These are phyloP conservation scores for Cyclaneusma minus DNA, from an alignment of 2,329 filamentous ascomycete species.

Conservation along the genomic window DNA sequence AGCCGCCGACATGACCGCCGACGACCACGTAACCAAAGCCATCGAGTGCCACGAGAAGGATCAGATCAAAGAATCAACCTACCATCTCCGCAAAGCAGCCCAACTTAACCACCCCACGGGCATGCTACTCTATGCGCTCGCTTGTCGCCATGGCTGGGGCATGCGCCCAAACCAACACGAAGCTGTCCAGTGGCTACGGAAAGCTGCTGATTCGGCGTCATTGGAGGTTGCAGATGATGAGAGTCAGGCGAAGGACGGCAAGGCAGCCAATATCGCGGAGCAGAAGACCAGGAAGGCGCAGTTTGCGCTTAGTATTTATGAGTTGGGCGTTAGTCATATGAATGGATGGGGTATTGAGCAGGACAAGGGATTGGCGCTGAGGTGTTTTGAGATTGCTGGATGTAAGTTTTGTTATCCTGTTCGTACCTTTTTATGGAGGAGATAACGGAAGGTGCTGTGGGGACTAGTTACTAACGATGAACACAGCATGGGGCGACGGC, in stretches of 20 bases:
- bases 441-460: background rate
- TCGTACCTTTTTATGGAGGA: background rate
- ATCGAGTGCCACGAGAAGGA: slow-evolving; percentile 83
- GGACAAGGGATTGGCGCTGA: slow-evolving; percentile 72
- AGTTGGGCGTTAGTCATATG: slow-evolving; percentile 91
- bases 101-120: slow-evolving; percentile 75
- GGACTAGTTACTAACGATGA: slow-evolving; percentile 13
- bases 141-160: slow-evolving; percentile 93
- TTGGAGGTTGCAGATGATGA: slow-evolving; percentile 75
- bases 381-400: slow-evolving; percentile 93
- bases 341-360: slow-evolving; percentile 96
- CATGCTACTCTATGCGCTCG: slow-evolving; percentile 91
- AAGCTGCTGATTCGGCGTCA: slow-evolving; percentile 72
- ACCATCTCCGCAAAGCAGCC: slow-evolving; percentile 83
- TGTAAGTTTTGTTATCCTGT: slow-evolving; percentile 32
- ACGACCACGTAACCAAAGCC: slow-evolving; percentile 81
- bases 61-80: slow-evolving; percentile 83
- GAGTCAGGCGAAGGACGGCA: slow-evolving; percentile 44
- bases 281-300: slow-evolving; percentile 78
- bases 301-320: slow-evolving; percentile 90
- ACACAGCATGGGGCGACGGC: slow-evolving; percentile 72
- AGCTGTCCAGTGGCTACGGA: slow-evolving; percentile 81
- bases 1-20: slow-evolving; percentile 56
- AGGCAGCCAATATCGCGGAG: slow-evolving; percentile 49
- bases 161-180: slow-evolving; percentile 87